Percentiles rank a stretch among this genome's conserved stretches.
Conservation (phyloP, 495 filamentous ascomycete genomes). For the Chaetomidium leptoderma region DNA sequence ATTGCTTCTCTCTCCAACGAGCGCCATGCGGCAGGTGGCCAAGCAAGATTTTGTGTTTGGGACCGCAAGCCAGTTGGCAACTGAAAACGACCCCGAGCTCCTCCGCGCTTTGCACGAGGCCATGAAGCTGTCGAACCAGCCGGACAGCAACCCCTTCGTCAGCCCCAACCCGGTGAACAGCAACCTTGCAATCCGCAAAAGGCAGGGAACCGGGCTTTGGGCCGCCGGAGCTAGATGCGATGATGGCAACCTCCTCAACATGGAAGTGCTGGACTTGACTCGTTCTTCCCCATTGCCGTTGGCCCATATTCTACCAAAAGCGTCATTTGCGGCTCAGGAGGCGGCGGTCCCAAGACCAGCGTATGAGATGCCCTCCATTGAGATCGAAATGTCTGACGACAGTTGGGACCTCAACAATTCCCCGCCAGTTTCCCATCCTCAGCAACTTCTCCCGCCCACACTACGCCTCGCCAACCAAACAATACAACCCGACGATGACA, state of each 20-base stretch:
- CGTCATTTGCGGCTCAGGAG: not conserved
- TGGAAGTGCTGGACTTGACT: constrained; percentile 55
- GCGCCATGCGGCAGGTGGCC: constrained; percentile 62
- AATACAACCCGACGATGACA: not conserved
- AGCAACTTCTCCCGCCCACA: not conserved
- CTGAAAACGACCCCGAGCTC: constrained; percentile 65
- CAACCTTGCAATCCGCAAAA: constrained; percentile 25
- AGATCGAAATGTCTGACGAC: constrained; percentile 17
- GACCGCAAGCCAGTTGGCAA: constrained; percentile 83
- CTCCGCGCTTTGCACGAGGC: constrained; percentile 66
- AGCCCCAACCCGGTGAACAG: constrained; percentile 31
- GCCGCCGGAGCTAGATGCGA: constrained; percentile 60
- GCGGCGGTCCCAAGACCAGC: not conserved
- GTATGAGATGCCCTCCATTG: constrained; percentile 1
- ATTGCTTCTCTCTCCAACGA: constrained; percentile 66
- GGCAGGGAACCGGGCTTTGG: constrained; percentile 51
- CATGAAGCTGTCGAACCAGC: constrained; percentile 56
- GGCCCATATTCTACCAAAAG: not conserved
- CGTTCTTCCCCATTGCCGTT: constrained; percentile 36
- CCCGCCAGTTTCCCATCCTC: not conserved
- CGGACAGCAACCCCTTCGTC: constrained; percentile 38
- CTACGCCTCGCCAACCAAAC: not conserved
- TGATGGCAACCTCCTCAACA: constrained; percentile 55
- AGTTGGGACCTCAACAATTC: not conserved
- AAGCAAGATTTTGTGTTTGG: constrained; percentile 85